Evolutionary conservation across 345 rosid species (phyloP).

Genomic region (Litchi chinensis): DNA sequence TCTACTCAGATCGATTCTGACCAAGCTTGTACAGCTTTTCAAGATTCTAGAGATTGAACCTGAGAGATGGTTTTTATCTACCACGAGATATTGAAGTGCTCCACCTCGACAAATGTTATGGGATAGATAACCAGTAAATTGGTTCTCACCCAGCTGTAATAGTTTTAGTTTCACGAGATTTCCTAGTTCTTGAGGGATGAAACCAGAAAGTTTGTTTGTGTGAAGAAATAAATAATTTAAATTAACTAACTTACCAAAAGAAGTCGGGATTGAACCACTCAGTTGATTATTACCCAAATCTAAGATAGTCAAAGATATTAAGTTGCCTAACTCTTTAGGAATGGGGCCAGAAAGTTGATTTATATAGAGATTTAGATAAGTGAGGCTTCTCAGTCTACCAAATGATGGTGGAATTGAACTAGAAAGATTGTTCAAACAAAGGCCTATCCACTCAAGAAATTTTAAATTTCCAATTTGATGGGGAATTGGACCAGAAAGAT

Average conservation of each 20-base stretch:
- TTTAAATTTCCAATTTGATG: conserved; percentile 31
- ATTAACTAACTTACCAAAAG: too few species aligned
- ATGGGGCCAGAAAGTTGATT: conserved; percentile 26
- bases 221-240: too few species aligned
- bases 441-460: too few species aligned
- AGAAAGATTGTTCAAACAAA: too few species aligned
- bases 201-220: background rate
- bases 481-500: conserved; percentile 35
- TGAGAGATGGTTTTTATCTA: background rate
- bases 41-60: background rate
- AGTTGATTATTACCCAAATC: conserved; percentile 4
- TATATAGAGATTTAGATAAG: background rate
- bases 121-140: background rate
- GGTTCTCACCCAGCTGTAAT: too few species aligned
- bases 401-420: conserved; percentile 32
- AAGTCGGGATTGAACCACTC: background rate
- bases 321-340: conserved; percentile 23
- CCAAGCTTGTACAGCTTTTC: background rate
- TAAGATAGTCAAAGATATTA: background rate
- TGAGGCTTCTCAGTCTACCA: conserved; percentile 10
- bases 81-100: background rate
- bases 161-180: background rate
- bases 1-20: background rate
- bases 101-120: background rate
- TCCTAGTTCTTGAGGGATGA: conserved; percentile 14